phyloP scores from a whole-genome alignment of 106 monocot species.

The Dioscorea zingiberensis region DNA sequence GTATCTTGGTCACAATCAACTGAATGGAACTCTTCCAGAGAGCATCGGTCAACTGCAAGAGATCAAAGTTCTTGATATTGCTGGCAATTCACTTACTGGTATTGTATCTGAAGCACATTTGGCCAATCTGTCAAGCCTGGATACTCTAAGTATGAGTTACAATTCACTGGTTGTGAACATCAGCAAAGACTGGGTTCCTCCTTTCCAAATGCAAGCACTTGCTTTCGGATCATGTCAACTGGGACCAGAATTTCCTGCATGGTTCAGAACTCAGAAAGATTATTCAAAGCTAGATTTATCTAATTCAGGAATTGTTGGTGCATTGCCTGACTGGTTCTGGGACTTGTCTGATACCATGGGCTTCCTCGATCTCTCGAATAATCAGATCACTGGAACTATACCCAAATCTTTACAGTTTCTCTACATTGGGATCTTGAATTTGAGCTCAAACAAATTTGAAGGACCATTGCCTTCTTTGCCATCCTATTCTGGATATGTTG shows the following conservation, averaged over 20 bases:
- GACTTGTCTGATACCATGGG: not conserved
- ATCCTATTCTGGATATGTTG: not conserved
- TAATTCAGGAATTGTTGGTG: conserved; percentile 10
- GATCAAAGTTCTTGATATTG: not conserved
- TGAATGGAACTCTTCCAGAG: conserved; percentile 8
- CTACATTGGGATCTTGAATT: not conserved
- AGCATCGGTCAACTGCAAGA: not conserved
- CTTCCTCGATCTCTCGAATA: conserved; percentile 21
- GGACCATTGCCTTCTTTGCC: conserved; percentile 5
- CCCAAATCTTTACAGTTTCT: not conserved
- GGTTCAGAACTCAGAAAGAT: conserved; percentile 22
- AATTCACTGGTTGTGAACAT: conserved; percentile 15
- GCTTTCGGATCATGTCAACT: conserved; percentile 7
- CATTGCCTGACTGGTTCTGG: conserved; percentile 31
- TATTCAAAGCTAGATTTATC: conserved; percentile 9
- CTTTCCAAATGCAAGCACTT: conserved; percentile 6
- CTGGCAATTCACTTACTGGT: conserved; percentile 6
- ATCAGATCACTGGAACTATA: conserved; percentile 15
- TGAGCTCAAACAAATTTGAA: conserved; percentile 6
- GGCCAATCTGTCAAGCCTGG: not conserved
- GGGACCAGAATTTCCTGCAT: conserved; percentile 23
- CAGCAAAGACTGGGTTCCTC: conserved; percentile 24
- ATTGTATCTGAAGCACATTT: conserved; percentile 8
- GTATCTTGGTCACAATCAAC: not conserved
- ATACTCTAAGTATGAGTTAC: not conserved